Base-by-base conservation (phyloP, 305 asterid species). In the Ilex paraguariensis region DNA sequence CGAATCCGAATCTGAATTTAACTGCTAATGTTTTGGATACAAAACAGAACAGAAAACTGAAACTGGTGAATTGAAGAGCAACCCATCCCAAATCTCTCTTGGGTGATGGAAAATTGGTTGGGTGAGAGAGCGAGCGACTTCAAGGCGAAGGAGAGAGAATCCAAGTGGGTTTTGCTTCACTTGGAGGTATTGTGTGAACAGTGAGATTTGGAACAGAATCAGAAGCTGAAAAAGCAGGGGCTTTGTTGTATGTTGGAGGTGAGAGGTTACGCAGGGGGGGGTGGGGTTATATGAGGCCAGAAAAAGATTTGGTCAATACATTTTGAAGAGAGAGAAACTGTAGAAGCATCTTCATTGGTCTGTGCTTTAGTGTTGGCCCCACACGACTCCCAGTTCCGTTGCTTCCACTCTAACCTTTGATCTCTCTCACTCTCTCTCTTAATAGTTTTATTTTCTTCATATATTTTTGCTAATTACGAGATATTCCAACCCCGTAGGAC, bases 371-470 rank as follows among this genome's bases (percentile, higher is more conserved):
- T 9, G 56, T 65, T 55, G 85, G 84, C 53, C 87, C 90, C 82
- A 81, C 87, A 14, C 82, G 83, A 61, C 64, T 66, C 61, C 13
- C 49, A 48, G 63, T 73, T 66, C 70, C 83, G 59, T 77, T 62
- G 65, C 84, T 82, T 82, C 58, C 74, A 77, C 82, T 82, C 79
- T 48, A 82, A 71, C 70, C 28, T 77, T 60, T 60, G 61, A 32
- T 54, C 58, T 40, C 3, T 14, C 36, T 14, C 16, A 17, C 58
- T 56, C 32, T 39, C 54, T 60, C 28, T 21, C 28, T 21, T 21
- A 21, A 21, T 21, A 21, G 28, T 21, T 21, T 21, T 21, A 21
- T 21, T 21, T 21, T 21, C 28, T 21, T 21, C 28, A 21, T 21
- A 21, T 21, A 21, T 21, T 21, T 21, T 21, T 21, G 28, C 28